These are phyloP conservation scores for Ballota nigra DNA, from an alignment of 257 asterid species.

Conservation along the genomic window DNA sequence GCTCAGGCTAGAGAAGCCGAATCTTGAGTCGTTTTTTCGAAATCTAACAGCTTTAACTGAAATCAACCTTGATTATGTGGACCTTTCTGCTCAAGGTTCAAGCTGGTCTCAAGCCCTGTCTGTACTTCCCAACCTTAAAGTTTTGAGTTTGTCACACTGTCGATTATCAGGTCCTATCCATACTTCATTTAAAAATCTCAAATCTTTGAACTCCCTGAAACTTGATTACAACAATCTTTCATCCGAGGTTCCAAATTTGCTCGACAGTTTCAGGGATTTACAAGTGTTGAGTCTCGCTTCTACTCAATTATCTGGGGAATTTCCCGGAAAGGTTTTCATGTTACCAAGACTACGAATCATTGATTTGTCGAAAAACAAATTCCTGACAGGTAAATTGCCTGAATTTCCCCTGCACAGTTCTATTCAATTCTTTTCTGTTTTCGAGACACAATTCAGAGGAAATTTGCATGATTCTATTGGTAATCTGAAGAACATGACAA, in stretches of 20 bases:
- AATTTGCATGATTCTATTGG: constrained; percentile 27
- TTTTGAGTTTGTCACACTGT: constrained; percentile 27
- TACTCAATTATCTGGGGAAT: constrained; percentile 23
- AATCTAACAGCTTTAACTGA: constrained; percentile 13
- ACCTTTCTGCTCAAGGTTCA: constrained; percentile 34
- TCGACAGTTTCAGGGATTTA: constrained; percentile 25
- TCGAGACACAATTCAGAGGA: constrained; percentile 20
- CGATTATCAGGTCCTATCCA: constrained; percentile 24
- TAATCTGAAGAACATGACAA: constrained; percentile 25
- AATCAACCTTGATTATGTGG: constrained; percentile 24
- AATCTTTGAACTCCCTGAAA: constrained; percentile 20
- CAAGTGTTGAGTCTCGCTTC: constrained; percentile 22
- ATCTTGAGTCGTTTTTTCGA: constrained; percentile 16
- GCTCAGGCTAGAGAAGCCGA: constrained; percentile 27
- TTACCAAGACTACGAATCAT: constrained; percentile 19
- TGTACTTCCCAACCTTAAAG: constrained; percentile 23
- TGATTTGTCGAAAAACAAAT: constrained; percentile 19
- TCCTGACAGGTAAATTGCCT: constrained; percentile 24
- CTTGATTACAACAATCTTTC: constrained; percentile 24
- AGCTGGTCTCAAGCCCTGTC: constrained; percentile 34
- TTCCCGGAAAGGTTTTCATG: constrained; percentile 21
- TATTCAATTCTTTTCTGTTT: constrained; percentile 14
- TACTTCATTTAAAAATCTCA: constrained; percentile 21
- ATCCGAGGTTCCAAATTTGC: constrained; percentile 27
- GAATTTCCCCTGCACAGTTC: constrained; percentile 26